Evolutionary conservation across 495 filamentous ascomycete genomes (phyloP).

Genomic region (Neurospora sp.): DNA sequence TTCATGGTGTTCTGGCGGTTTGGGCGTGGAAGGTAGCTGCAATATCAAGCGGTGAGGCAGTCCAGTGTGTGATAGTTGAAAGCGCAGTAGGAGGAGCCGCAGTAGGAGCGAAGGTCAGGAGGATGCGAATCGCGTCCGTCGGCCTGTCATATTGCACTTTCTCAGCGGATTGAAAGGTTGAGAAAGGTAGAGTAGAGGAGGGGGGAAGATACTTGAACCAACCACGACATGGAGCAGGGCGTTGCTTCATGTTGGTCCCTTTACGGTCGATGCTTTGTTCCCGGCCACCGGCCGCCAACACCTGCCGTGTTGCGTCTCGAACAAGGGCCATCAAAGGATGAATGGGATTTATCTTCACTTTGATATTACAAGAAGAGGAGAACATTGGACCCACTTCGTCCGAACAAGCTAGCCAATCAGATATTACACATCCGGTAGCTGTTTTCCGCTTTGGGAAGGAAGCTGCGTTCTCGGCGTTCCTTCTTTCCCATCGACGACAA

Average conservation of each 20-base stretch:
- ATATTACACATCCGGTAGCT: not conserved
- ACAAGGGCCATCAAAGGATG: not conserved
- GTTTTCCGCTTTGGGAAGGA: not conserved
- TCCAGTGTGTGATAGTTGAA: not conserved
- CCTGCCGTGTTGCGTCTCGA: not conserved
- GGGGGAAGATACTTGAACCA: not conserved
- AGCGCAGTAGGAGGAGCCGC: not conserved
- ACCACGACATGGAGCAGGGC: not conserved
- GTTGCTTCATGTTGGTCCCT: not conserved
- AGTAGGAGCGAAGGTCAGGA: not conserved
- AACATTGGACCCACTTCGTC: not conserved
- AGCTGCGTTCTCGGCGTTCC: not conserved
- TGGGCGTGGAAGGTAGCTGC: not conserved
- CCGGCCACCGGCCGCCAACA: not conserved
- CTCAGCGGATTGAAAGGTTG: not conserved
- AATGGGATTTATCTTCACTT: not conserved
- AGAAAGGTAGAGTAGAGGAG: not conserved
- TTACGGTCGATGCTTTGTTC: not conserved
- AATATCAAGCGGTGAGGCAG: not conserved
- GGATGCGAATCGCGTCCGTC: not conserved
- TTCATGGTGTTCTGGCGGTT: not conserved
- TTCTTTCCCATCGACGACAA: not conserved
- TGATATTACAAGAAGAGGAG: not conserved
- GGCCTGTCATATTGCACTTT: not conserved
- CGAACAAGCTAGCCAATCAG: not conserved